Evolutionary conservation across 2,329 filamentous ascomycete species (phyloP).

Genomic region (Colletotrichum chrysophilum): DNA sequence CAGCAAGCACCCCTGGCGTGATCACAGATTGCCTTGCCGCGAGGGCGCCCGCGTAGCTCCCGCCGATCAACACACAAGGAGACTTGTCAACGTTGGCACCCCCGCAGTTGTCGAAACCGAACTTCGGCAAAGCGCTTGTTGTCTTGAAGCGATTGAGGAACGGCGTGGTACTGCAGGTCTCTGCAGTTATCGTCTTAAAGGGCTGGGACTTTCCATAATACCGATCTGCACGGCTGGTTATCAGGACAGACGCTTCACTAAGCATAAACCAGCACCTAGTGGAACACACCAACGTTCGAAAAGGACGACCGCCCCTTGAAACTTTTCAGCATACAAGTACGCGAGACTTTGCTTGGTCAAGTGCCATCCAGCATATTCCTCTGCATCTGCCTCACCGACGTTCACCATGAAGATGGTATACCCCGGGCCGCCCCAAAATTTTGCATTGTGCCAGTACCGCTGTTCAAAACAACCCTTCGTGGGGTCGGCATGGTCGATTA

Average conservation of each 20-base stretch:
- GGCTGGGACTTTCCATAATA: constrained; percentile 14
- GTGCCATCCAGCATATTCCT: not conserved
- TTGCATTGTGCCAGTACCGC: constrained; percentile 15
- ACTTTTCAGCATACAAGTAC: not conserved
- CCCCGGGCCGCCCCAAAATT: constrained; percentile 8
- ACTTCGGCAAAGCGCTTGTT: constrained; percentile 24
- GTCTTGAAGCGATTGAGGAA: constrained; percentile 17
- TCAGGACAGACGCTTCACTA: not conserved
- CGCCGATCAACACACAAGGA: constrained; percentile 58
- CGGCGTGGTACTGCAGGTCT: constrained; percentile 16
- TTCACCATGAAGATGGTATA: constrained; percentile 15
- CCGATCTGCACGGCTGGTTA: not conserved
- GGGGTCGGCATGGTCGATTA: constrained; percentile 12
- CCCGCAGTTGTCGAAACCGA: constrained; percentile 40
- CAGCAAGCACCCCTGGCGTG: constrained; percentile 54
- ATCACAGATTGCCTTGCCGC: constrained; percentile 51
- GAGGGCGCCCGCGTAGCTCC: constrained; percentile 56
- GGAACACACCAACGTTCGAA: not conserved
- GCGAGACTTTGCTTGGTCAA: not conserved
- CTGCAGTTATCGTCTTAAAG: constrained; percentile 10
- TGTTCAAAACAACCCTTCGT: constrained; percentile 15
- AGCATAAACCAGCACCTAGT: no score
- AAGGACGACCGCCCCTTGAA: constrained; percentile 8
- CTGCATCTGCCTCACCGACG: not conserved
- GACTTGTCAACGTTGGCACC: constrained; percentile 41